Evolutionary conservation across 352 stramenopile genomes (phyloP).

Genomic region (Pythium dissotocum): DNA sequence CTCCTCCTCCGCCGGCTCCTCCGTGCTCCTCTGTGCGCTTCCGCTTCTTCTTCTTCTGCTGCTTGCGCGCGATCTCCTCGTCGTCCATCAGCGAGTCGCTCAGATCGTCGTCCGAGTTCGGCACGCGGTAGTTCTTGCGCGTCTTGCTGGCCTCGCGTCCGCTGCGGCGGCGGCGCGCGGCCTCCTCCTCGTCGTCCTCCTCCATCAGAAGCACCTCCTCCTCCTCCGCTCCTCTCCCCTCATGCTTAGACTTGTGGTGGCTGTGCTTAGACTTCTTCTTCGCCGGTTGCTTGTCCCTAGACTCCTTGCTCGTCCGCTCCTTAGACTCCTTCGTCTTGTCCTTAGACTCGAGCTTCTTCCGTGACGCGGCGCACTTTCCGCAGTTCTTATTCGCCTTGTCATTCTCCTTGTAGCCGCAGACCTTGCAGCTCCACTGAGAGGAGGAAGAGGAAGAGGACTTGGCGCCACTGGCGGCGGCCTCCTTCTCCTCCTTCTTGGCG

Average conservation of each 20-base stretch:
- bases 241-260: not conserved
- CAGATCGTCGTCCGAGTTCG: conserved; percentile 80
- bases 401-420: conserved; percentile 46
- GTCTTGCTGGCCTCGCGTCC: conserved; percentile 66
- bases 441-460: not conserved
- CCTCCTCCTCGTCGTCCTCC: conserved; percentile 31
- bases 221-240: not conserved
- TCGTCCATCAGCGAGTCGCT: conserved; percentile 45
- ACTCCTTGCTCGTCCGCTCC: conserved; percentile 12
- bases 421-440: conserved; percentile 42
- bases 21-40: conserved; percentile 9
- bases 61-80: conserved; percentile 22
- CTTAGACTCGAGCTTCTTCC: conserved; percentile 17
- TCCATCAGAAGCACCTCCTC: not conserved
- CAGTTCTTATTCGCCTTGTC: conserved; percentile 46
- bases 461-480: not conserved
- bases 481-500: conserved; percentile 36
- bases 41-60: conserved; percentile 32
- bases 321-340: conserved; percentile 11
- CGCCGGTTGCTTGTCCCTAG: conserved; percentile 16
- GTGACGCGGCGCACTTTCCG: conserved; percentile 17
- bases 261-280: conserved; percentile 7
- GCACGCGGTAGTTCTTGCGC: conserved; percentile 77
- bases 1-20: not conserved
- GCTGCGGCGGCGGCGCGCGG: conserved; percentile 51